phyloP scores from a whole-genome alignment of 371 early-diverging fungal species.

The Mucor circinelloides region DNA sequence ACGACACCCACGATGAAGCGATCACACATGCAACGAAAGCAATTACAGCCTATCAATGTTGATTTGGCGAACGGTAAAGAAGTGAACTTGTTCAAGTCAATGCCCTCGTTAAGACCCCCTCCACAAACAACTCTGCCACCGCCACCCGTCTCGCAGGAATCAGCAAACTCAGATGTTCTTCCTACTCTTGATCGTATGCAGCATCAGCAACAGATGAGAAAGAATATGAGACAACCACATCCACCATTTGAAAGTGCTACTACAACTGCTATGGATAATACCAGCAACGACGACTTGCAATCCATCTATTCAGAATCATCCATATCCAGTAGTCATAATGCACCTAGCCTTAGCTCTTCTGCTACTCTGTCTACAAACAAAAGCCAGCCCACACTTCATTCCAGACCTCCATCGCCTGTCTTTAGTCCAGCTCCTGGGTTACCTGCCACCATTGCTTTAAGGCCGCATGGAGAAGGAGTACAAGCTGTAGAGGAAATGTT shows the following conservation, averaged over 20 bases:
- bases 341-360: conserved; percentile 40
- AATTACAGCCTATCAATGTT: conserved; percentile 18
- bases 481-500: conserved; percentile 33
- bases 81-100: neutral
- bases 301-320: conserved; percentile 35
- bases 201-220: neutral
- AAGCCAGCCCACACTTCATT: conserved; percentile 27
- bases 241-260: neutral
- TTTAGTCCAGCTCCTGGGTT: conserved; percentile 42
- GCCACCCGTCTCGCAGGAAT: neutral
- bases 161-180: conserved; percentile 22
- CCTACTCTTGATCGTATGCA: conserved; percentile 11
- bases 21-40: neutral
- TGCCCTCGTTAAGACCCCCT: neutral
- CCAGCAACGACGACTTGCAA: conserved; percentile 16
- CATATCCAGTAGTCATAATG: conserved; percentile 22
- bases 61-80: conserved; percentile 28
- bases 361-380: conserved; percentile 27
- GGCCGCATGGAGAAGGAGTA: conserved; percentile 18
- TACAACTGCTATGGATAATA: neutral
- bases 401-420: conserved; percentile 40
- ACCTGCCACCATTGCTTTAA: conserved; percentile 37
- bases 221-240: neutral
- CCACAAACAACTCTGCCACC: neutral
- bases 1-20: conserved; percentile 28